Percentiles rank a stretch among this genome's conserved stretches.
Evolutionary conservation across 176 grass and related monocot species (phyloP).

Genomic region (Triticum dicoccoides): DNA sequence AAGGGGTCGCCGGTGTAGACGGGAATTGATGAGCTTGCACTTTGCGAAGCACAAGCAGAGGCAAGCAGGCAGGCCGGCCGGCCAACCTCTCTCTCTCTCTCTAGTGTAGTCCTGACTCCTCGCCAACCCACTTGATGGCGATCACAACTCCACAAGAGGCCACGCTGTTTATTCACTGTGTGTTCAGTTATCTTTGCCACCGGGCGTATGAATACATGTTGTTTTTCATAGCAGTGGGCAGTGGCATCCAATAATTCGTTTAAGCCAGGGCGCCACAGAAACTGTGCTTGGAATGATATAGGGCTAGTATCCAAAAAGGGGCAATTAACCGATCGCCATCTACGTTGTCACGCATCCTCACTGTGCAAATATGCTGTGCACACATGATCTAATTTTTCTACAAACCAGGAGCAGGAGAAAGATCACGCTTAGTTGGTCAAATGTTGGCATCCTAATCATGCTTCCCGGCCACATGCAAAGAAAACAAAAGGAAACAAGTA

Average conservation of each 20-base stretch:
- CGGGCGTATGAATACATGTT: too few relatives aligned
- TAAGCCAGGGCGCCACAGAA: not conserved
- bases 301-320: not conserved
- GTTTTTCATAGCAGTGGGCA: not conserved
- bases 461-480: not conserved
- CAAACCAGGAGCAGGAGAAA: not conserved
- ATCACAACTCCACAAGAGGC: slow-evolving; percentile 9
- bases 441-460: slow-evolving; percentile 4
- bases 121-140: slow-evolving; percentile 19
- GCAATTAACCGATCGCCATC: not conserved
- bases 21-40: slow-evolving; percentile 31
- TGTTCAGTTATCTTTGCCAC: not conserved
- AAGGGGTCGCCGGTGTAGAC: slow-evolving; percentile 30
- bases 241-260: not conserved
- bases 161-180: not conserved
- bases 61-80: slow-evolving; percentile 5
- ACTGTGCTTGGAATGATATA: slow-evolving; percentile 5
- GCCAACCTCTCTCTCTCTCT: slow-evolving; percentile 15
- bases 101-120: not conserved
- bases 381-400: not conserved
- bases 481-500: not conserved
- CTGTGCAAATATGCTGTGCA: not conserved
- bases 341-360: not conserved
- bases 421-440: not conserved
- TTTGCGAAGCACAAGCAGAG: slow-evolving; percentile 8